These are phyloP conservation scores for Diaporthe vaccinii DNA, from an alignment of 2,329 filamentous ascomycete species.

Conservation along the genomic window DNA sequence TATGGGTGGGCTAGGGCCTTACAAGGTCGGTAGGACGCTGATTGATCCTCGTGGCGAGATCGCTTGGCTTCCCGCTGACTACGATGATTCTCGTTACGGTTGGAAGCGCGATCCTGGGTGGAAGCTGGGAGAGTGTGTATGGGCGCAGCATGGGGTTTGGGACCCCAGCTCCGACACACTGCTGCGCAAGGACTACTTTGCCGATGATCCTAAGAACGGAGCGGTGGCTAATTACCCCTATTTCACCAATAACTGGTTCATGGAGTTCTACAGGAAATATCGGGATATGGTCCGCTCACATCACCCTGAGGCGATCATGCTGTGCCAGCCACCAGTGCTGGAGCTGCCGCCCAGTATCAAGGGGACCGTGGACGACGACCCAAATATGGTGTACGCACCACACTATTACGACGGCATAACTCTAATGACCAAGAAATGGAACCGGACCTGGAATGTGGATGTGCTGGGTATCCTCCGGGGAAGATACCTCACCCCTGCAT, in stretches of 20 bases:
- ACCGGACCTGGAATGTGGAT: constrained; percentile 96
- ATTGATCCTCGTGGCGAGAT: constrained; percentile 89
- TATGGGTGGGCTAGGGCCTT: constrained; percentile 92
- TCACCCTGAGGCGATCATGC: constrained; percentile 86
- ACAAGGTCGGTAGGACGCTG: constrained; percentile 85
- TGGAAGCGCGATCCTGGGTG: constrained; percentile 90
- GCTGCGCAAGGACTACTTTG: constrained; percentile 89
- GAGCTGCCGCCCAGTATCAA: constrained; percentile 92
- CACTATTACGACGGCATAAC: constrained; percentile 99
- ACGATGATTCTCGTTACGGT: constrained; percentile 89
- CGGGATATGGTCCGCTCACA: constrained; percentile 79
- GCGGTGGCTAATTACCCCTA: constrained; percentile 82
- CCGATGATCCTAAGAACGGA: constrained; percentile 80
- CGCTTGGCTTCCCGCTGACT: constrained; percentile 86
- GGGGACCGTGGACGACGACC: constrained; percentile 89
- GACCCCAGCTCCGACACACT: constrained; percentile 83
- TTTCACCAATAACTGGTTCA: constrained; percentile 93
- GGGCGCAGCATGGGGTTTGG: constrained; percentile 98
- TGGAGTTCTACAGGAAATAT: constrained; percentile 86
- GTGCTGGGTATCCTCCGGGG: constrained; percentile 93
- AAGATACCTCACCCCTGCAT: constrained; percentile 87
- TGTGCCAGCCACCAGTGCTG: constrained; percentile 92
- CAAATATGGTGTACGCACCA: constrained; percentile 90
- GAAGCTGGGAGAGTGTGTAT: constrained; percentile 94
- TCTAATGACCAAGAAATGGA: constrained; percentile 98